phyloP scores from a whole-genome alignment of 1,284 basidiomycete species.

The Ustilago shanxiensis region DNA sequence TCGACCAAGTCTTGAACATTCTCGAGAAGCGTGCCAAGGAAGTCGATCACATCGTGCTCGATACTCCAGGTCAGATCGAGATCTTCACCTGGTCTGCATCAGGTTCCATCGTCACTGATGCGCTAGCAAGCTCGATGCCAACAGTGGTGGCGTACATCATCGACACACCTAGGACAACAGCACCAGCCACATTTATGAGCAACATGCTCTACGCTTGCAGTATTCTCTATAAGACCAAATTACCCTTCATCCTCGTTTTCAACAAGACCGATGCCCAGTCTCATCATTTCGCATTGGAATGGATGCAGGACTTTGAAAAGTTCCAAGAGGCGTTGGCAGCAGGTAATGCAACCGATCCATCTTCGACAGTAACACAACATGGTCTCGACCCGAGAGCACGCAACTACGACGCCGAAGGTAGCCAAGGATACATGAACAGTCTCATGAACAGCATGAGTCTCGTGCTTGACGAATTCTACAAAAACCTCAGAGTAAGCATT shows the following conservation, averaged over 20 bases:
- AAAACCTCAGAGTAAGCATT: conserved; percentile 84
- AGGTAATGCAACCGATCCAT: conserved; percentile 73
- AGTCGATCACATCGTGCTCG: conserved; percentile 90
- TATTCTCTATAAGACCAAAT: conserved; percentile 97
- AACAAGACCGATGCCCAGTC: conserved; percentile 96
- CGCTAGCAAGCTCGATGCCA: conserved; percentile 91
- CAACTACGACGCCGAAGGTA: conserved; percentile 55
- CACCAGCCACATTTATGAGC: conserved; percentile 98
- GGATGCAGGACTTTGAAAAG: conserved; percentile 97
- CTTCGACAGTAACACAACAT: conserved; percentile 44
- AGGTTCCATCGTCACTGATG: conserved; percentile 97
- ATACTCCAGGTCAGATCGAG: conserved; percentile 99
- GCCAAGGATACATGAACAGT: conserved; percentile 96
- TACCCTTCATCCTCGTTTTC: conserved; percentile 97
- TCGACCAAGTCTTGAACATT: conserved; percentile 93
- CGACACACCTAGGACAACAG: conserved; percentile 93
- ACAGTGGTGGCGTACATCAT: conserved; percentile 97
- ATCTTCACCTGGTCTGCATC: conserved; percentile 99
- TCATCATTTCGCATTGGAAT: conserved; percentile 91
- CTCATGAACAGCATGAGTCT: conserved; percentile 99
- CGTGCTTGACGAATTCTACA: conserved; percentile 98
- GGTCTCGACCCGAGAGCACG: conserved; percentile 31
- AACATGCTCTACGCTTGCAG: conserved; percentile 99
- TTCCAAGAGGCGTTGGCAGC: conserved; percentile 73
- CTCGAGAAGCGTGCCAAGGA: conserved; percentile 89